Evolutionary conservation across 352 stramenopile genomes (phyloP), one percentile per base, ranked within the genome.

Genomic region (Pythium phragmiticola): DNA sequence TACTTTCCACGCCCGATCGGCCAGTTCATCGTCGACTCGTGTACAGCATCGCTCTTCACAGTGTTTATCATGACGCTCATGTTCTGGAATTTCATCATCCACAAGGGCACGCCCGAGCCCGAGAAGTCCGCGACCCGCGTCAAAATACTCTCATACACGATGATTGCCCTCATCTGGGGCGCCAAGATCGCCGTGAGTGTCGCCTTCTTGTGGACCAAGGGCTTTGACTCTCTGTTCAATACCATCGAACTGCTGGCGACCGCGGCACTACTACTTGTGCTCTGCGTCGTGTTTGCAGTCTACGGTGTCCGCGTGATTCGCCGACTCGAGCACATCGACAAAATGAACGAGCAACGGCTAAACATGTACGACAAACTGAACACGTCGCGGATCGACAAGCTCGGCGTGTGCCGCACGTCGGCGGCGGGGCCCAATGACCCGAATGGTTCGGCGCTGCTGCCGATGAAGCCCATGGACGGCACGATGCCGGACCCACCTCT

Each of bases 31-130:
- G 66, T 74, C 7, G 71, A 90, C 62, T 77, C 79, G 41, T 90
- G 81, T 45, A 90, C 81, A 4, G 78, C 78, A 4, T 69, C 78
- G 49, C 61, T 88, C 21, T 85, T 77, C 69, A 80, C 78, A 1
- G 74, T 88, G 54, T 86, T 80, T 63, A 75, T 88, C 59, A 66
- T 87, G 61, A 75, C 77, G 28, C 61, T 89, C 13, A 63, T 56
- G 8, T 89, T 84, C 52, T 89, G 80, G 77, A 72, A 78, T 30
- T 81, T 70, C 5, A 76, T 89, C 46, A 84, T 85, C 56, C 74
- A 86, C 57, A 74, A 76, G 14, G 77, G 76, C 23, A 71, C 65
- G 14, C 68, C 70, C 1, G 39, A 48, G 14, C 60, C 75, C 46
- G 55, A 66, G 33, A 21, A 68, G 16, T 73, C 74, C 45, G 72